A percentile compares a stretch with the other conserved stretches of the same genome.
Evolutionary conservation across 768 basidiomycete species (phyloP).

Genomic region (Termitomyces sp.): DNA sequence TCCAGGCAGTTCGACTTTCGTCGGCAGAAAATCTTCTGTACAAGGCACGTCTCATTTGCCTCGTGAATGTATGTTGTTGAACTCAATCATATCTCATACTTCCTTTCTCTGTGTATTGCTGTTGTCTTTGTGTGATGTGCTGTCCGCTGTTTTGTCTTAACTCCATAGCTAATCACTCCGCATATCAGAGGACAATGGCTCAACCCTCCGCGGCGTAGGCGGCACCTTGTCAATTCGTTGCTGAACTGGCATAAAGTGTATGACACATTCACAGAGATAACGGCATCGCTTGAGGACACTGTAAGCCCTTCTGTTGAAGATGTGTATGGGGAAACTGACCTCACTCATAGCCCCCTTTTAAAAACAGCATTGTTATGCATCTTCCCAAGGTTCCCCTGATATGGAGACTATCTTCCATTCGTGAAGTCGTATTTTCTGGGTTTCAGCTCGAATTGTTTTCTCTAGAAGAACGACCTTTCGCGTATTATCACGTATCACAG

Average conservation of each 20-base stretch:
- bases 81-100: background rate
- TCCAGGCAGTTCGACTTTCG: slow-evolving; percentile 35
- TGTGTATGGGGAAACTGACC: slow-evolving; percentile 1
- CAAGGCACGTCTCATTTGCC: slow-evolving; percentile 28
- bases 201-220: slow-evolving; percentile 63
- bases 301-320: slow-evolving; percentile 17
- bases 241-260: slow-evolving; percentile 66
- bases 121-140: background rate
- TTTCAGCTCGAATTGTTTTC: slow-evolving; percentile 75
- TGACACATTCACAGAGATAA: slow-evolving; percentile 34
- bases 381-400: slow-evolving; percentile 45
- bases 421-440: slow-evolving; percentile 69
- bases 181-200: slow-evolving; percentile 60
- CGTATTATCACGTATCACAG: slow-evolving; percentile 68
- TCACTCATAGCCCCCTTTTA: slow-evolving; percentile 23
- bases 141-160: slow-evolving; percentile 4
- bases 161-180: slow-evolving; percentile 47
- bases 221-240: slow-evolving; percentile 59
- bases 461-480: slow-evolving; percentile 61
- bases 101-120: background rate
- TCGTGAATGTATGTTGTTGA: slow-evolving; percentile 1
- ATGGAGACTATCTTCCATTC: slow-evolving; percentile 56
- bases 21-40: slow-evolving; percentile 39
- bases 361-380: slow-evolving; percentile 30
- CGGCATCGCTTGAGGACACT: slow-evolving; percentile 21